These are phyloP conservation scores for Cryphonectria carpinicola DNA, from an alignment of 2,329 filamentous ascomycete genomes.

Conservation along the genomic window DNA sequence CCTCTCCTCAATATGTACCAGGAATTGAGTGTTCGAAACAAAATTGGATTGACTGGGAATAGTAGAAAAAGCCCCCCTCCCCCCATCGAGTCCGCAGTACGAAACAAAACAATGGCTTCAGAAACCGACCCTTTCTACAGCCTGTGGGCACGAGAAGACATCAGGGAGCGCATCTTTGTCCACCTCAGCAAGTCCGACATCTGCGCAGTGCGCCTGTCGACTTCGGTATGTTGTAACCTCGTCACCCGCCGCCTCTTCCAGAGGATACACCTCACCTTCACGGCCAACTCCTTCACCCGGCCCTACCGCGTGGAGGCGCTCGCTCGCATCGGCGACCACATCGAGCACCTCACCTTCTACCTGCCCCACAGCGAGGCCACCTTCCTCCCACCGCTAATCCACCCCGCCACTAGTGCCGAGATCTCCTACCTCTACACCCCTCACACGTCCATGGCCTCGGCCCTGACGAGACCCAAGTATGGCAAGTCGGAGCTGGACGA, in stretches of 20 bases:
- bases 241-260: slow-evolving; percentile 72
- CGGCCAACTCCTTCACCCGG: slow-evolving; percentile 75
- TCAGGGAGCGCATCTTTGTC: slow-evolving; percentile 56
- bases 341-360: slow-evolving; percentile 77
- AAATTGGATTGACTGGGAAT: no score
- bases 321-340: slow-evolving; percentile 75
- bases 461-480: slow-evolving; percentile 73
- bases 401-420: slow-evolving; percentile 76
- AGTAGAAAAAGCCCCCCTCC: no score
- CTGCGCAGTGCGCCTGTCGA: slow-evolving; percentile 66
- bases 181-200: slow-evolving; percentile 55
- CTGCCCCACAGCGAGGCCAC: slow-evolving; percentile 78
- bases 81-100: no score
- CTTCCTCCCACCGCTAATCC: slow-evolving; percentile 82
- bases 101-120: slow-evolving; percentile 51
- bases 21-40: no score
- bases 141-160: slow-evolving; percentile 56
- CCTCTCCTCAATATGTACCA: no score
- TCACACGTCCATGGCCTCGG: slow-evolving; percentile 66
- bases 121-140: slow-evolving; percentile 56
- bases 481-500: slow-evolving; percentile 79
- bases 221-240: slow-evolving; percentile 71
- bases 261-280: slow-evolving; percentile 71
- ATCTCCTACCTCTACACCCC: slow-evolving; percentile 82
- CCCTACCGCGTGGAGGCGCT: slow-evolving; percentile 74